A percentile compares a stretch with the other conserved stretches of the same genome.
Conservation (phyloP, 257 asterid species). For the Lycium barbarum region DNA sequence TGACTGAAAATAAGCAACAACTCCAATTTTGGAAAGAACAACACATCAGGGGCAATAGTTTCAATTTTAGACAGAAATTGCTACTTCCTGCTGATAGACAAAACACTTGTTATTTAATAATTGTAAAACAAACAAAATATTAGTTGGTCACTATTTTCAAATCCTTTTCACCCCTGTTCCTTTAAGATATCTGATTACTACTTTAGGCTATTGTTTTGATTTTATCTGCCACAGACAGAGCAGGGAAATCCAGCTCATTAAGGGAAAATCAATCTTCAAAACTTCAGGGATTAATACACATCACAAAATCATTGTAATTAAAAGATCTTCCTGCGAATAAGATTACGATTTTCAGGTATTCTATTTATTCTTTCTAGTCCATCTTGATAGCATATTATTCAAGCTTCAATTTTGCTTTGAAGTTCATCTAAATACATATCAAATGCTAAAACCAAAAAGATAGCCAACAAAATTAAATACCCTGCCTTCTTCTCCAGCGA, state of each 20-base stretch:
- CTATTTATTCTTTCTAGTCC: neutral
- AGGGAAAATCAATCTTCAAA: no score
- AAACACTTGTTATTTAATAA: neutral
- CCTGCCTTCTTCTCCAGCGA: neutral
- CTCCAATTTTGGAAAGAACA: neutral
- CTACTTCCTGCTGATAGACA: neutral
- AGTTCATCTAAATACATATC: slow-evolving; percentile 4
- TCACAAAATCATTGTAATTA: no score
- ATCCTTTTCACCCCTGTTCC: no score
- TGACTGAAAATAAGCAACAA: neutral
- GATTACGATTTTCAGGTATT: neutral
- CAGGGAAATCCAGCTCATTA: no score
- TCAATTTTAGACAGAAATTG: neutral
- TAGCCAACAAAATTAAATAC: neutral
- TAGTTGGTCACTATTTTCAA: no score
- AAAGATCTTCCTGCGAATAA: neutral
- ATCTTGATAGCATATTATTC: neutral
- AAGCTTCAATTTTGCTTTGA: slow-evolving; percentile 8
- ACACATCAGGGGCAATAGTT: neutral
- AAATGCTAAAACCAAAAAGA: neutral
- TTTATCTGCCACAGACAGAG: no score
- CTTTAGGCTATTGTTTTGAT: no score
- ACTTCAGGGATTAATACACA: no score
- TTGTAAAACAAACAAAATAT: no score
- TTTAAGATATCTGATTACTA: no score